Percentiles rank a stretch among this genome's conserved stretches.
phyloP scores from a whole-genome alignment of 345 rosid species.

The Luvunga scandens region DNA sequence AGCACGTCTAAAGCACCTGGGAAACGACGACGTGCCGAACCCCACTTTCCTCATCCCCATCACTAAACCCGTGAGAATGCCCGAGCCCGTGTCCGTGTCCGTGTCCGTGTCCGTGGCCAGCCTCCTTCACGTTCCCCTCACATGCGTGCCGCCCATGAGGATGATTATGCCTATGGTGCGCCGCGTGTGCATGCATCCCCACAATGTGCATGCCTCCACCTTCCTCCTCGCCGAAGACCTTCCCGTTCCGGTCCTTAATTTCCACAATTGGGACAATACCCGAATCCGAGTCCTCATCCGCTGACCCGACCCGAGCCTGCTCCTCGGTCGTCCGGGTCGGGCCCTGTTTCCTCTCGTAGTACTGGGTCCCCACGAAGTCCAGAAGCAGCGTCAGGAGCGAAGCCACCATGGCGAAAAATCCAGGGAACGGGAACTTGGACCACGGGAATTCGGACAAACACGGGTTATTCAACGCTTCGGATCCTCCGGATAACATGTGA shows the following conservation, averaged over 20 bases:
- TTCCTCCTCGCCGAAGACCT: slow-evolving; percentile 86
- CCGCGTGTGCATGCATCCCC: slow-evolving; percentile 87
- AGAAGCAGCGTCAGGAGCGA: slow-evolving; percentile 68
- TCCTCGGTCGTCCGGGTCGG: slow-evolving; percentile 40
- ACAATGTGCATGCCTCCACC: slow-evolving; percentile 84
- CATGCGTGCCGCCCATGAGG: slow-evolving; percentile 58
- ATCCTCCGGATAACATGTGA: slow-evolving; percentile 80
- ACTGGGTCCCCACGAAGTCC: slow-evolving; percentile 85
- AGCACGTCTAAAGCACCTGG: slow-evolving; percentile 44
- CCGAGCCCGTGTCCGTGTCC: slow-evolving; percentile 24
- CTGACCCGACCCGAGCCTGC: slow-evolving; percentile 37
- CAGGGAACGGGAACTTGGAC: slow-evolving; percentile 81
- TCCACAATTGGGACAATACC: slow-evolving; percentile 38
- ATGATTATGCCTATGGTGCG: slow-evolving; percentile 79
- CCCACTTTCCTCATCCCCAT: slow-evolving; percentile 53
- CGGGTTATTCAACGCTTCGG: slow-evolving; percentile 52
- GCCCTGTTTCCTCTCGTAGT: slow-evolving; percentile 80
- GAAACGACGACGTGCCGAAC: slow-evolving; percentile 86
- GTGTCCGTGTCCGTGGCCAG: slow-evolving; percentile 28
- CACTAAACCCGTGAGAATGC: slow-evolving; percentile 33
- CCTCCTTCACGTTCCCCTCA: slow-evolving; percentile 36
- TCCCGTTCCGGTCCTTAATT: slow-evolving; percentile 27
- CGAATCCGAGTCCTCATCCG: slow-evolving; percentile 37
- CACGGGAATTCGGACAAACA: slow-evolving; percentile 76
- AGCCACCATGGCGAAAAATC: slow-evolving; percentile 85